phyloP scores from a whole-genome alignment of 306 rosid genomes.

The Casuarina glauca region DNA sequence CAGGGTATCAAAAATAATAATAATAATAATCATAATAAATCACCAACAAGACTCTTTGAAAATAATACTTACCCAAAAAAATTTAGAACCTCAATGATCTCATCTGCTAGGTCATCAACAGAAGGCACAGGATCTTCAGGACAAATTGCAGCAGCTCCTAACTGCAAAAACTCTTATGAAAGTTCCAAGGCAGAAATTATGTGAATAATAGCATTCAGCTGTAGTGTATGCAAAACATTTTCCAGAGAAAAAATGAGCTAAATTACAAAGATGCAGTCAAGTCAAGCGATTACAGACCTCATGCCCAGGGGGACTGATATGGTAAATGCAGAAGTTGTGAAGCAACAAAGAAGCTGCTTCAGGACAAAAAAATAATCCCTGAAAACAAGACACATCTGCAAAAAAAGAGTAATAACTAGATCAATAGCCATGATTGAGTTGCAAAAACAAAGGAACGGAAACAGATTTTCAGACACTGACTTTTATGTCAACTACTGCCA shows the following conservation, averaged over 20 bases:
- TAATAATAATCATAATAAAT: neutral
- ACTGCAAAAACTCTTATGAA: conserved; percentile 87
- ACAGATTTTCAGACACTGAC: neutral
- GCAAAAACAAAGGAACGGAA: neutral
- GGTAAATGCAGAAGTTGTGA: conserved; percentile 94
- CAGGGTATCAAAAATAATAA: neutral
- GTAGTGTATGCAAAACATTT: conserved; percentile 8
- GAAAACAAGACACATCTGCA: conserved; percentile 91
- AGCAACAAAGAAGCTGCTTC: conserved; percentile 93
- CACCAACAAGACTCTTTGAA: neutral
- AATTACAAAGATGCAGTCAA: conserved; percentile 18
- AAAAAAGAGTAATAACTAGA: conserved; percentile 23
- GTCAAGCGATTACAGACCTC: conserved; percentile 67
- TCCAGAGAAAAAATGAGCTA: neutral
- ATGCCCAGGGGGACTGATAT: conserved; percentile 94
- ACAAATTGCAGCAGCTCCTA: conserved; percentile 87
- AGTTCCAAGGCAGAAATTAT: conserved; percentile 61
- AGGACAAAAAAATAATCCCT: conserved; percentile 89
- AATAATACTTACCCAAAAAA: conserved; percentile 60
- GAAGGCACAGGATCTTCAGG: conserved; percentile 63
- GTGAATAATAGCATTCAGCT: conserved; percentile 52
- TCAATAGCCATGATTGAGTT: neutral
- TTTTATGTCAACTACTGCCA: conserved; percentile 1
- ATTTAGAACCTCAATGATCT: conserved; percentile 81
- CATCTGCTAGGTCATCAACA: conserved; percentile 85